These are phyloP conservation scores for Cladophialophora psammophila DNA, from an alignment of 2,329 filamentous ascomycete species.

Conservation along the genomic window DNA sequence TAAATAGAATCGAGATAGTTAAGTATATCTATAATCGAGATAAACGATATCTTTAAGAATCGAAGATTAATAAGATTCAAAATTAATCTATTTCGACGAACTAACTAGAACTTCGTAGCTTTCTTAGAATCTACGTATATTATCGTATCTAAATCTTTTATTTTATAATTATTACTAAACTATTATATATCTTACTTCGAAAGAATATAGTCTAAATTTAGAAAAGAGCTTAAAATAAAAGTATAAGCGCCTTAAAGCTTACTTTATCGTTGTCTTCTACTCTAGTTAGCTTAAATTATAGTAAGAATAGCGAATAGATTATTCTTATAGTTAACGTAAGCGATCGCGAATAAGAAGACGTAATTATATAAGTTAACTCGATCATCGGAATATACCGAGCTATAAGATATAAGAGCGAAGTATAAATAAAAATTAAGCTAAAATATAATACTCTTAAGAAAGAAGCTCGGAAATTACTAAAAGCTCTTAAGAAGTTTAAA, in stretches of 20 bases:
- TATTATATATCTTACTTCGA: too few relatives aligned
- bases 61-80: neutral
- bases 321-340: neutral
- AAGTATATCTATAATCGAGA: neutral
- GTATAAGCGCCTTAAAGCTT: neutral
- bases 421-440: neutral
- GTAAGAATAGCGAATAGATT: neutral
- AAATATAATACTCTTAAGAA: neutral
- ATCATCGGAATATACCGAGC: neutral
- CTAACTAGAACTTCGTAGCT: too few relatives aligned
- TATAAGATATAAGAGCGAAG: neutral
- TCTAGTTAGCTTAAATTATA: neutral
- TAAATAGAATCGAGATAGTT: neutral
- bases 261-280: neutral
- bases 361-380: neutral
- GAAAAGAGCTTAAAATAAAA: neutral
- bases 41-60: neutral
- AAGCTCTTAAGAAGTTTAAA: slow-evolving; percentile 8
- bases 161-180: too few relatives aligned
- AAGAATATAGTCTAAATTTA: neutral
- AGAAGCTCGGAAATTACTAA: slow-evolving; percentile 1
- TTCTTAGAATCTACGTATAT: too few relatives aligned
- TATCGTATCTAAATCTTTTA: too few relatives aligned
- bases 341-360: neutral
- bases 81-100: neutral